Percentiles rank a stretch among this genome's conserved stretches.
Conservation (phyloP, 768 basidiomycete genomes). For the Boletus coccyginus region DNA sequence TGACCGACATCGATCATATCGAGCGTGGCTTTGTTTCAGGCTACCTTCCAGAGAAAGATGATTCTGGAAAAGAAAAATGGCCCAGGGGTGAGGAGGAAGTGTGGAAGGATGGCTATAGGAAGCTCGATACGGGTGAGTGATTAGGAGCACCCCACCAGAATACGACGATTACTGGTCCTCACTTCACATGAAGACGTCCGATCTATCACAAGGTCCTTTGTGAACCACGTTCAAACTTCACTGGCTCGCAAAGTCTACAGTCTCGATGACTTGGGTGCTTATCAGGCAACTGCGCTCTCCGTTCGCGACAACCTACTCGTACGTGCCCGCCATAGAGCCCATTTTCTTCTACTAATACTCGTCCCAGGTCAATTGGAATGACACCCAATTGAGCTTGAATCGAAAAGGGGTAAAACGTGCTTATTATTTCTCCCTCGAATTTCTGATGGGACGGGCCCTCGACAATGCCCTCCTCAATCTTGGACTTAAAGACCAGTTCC, state of each 20-base stretch:
- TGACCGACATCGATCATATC: not conserved
- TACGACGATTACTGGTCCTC: constrained; percentile 3
- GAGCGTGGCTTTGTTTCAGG: constrained; percentile 42
- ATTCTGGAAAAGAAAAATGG: constrained; percentile 79
- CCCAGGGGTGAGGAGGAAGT: constrained; percentile 73
- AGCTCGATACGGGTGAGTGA: constrained; percentile 51
- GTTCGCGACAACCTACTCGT: constrained; percentile 87
- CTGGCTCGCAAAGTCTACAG: constrained; percentile 91
- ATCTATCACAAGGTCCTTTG: constrained; percentile 69
- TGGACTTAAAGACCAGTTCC: constrained; percentile 75
- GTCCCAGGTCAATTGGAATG: constrained; percentile 76
- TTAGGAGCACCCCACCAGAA: not conserved
- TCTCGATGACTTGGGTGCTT: constrained; percentile 81
- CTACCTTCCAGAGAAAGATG: constrained; percentile 76
- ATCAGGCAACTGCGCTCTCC: constrained; percentile 87
- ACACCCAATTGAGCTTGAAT: constrained; percentile 72
- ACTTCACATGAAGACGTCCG: constrained; percentile 44
- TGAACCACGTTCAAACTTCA: constrained; percentile 84
- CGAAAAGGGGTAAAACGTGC: constrained; percentile 85
- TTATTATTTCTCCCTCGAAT: constrained; percentile 96
- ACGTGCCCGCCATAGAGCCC: constrained; percentile 18
- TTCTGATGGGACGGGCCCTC: constrained; percentile 79
- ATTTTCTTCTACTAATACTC: not conserved
- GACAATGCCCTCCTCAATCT: constrained; percentile 88
- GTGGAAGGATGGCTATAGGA: constrained; percentile 66